Percentiles rank a stretch among this genome's conserved stretches.
Evolutionary conservation across 176 grass and related monocot genomes (phyloP).

Genomic region (Canna indica): DNA sequence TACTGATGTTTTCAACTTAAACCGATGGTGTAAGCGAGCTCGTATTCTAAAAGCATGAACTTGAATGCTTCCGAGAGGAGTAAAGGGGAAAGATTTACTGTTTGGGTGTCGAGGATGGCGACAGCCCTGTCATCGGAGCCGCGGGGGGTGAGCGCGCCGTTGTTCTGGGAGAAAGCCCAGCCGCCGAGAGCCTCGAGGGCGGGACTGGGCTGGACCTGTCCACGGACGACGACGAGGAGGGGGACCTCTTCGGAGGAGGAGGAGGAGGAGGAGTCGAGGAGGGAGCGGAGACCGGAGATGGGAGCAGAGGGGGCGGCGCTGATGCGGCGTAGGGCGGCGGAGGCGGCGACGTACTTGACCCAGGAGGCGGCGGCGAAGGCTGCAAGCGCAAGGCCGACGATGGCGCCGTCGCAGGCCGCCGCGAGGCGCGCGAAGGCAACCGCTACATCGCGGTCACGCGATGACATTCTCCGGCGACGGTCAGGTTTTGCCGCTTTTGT

Average conservation of each 20-base stretch:
- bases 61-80: constrained; percentile 15
- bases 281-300: constrained; percentile 46
- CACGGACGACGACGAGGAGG: constrained; percentile 41
- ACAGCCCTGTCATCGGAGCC: constrained; percentile 50
- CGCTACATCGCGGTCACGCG: constrained; percentile 55
- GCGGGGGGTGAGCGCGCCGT: constrained; percentile 30
- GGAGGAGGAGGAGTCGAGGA: constrained; percentile 25
- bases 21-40: too few species aligned
- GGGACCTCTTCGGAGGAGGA: constrained; percentile 4
- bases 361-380: constrained; percentile 45
- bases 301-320: constrained; percentile 31
- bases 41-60: neutral
- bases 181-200: constrained; percentile 7
- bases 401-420: constrained; percentile 64
- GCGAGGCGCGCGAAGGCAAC: constrained; percentile 49
- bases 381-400: constrained; percentile 61
- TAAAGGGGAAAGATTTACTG: constrained; percentile 29
- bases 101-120: constrained; percentile 53
- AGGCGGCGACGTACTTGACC: constrained; percentile 52
- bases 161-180: constrained; percentile 1
- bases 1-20: too few species aligned
- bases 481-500: too few species aligned
- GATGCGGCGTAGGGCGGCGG: constrained; percentile 55
- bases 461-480: constrained; percentile 43
- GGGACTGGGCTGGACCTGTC: constrained; percentile 38